Percentiles rank a stretch among this genome's conserved stretches.
phyloP scores from a whole-genome alignment of 441 rosid species.

The Syzygium syzygioides region DNA sequence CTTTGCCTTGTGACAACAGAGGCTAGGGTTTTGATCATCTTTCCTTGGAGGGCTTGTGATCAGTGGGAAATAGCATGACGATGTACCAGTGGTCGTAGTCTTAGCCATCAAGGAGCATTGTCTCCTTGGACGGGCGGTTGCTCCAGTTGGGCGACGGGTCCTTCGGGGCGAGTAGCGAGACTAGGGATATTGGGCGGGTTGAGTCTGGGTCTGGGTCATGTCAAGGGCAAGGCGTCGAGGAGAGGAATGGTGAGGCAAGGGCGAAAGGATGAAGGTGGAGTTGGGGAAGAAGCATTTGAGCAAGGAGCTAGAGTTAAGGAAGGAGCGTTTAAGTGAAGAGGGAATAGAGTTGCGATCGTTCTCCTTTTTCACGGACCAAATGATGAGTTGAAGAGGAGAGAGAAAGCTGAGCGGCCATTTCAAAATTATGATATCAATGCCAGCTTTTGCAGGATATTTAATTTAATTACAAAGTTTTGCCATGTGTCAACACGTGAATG shows the following conservation, averaged over 20 bases:
- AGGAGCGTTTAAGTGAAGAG: conserved; percentile 29
- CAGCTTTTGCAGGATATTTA: too few species aligned
- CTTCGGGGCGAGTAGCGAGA: conserved; percentile 75
- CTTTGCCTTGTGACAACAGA: too few species aligned
- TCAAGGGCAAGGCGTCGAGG: conserved; percentile 18
- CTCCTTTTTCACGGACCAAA: neutral
- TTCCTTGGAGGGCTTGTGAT: too few species aligned
- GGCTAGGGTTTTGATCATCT: too few species aligned
- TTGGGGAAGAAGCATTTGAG: conserved; percentile 21
- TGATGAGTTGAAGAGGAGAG: neutral
- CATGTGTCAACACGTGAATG: too few species aligned
- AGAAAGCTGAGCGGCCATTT: conserved; percentile 8
- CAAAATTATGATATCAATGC: neutral
- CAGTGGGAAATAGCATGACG: conserved; percentile 65
- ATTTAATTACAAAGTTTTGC: too few species aligned
- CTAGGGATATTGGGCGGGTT: conserved; percentile 43
- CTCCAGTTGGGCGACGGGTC: conserved; percentile 74
- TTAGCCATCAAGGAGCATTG: conserved; percentile 81
- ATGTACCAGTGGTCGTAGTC: conserved; percentile 92
- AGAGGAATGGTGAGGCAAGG: conserved; percentile 37
- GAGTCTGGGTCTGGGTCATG: conserved; percentile 20
- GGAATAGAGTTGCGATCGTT: neutral
- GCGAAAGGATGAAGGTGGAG: conserved; percentile 23
- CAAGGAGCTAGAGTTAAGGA: conserved; percentile 13
- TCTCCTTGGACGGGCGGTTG: conserved; percentile 65